These are phyloP conservation scores for Clausena lansium DNA, from an alignment of 345 rosid genomes.

Conservation along the genomic window DNA sequence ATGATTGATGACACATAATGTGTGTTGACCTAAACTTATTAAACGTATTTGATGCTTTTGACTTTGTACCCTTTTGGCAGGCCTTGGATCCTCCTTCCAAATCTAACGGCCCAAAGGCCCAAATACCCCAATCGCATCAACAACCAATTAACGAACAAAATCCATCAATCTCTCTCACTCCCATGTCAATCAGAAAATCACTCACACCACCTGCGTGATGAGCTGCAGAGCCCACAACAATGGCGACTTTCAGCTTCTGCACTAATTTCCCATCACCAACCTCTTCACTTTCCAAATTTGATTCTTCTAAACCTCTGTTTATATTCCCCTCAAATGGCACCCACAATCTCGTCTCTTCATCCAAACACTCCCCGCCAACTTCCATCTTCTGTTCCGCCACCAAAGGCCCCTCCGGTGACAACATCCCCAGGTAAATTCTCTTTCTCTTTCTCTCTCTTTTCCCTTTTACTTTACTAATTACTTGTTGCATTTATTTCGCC, in stretches of 20 bases:
- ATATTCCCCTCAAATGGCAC: constrained; percentile 20
- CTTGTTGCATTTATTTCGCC: not conserved
- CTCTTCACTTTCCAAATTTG: constrained; percentile 22
- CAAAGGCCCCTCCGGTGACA: constrained; percentile 42
- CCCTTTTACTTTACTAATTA: not conserved
- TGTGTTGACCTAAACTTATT: no score
- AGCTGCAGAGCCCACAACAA: not conserved
- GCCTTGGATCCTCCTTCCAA: constrained; percentile 14
- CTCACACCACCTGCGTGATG: not conserved
- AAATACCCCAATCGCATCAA: not conserved
- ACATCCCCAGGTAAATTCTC: constrained; percentile 46
- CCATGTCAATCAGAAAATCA: no score
- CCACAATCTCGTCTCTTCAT: constrained; percentile 19
- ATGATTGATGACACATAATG: no score
- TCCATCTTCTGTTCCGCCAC: constrained; percentile 32
- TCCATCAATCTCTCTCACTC: not conserved
- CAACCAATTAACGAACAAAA: not conserved
- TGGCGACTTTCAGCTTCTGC: constrained; percentile 34
- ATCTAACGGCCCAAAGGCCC: not conserved
- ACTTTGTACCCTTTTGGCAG: no score
- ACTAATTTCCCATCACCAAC: constrained; percentile 20
- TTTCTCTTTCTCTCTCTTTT: not conserved
- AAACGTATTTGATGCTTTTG: no score
- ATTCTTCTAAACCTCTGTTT: constrained; percentile 25
- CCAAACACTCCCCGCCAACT: constrained; percentile 20